These are phyloP conservation scores for Oryza australiensis DNA, from an alignment of 176 grass and related monocot species.

Conservation along the genomic window DNA sequence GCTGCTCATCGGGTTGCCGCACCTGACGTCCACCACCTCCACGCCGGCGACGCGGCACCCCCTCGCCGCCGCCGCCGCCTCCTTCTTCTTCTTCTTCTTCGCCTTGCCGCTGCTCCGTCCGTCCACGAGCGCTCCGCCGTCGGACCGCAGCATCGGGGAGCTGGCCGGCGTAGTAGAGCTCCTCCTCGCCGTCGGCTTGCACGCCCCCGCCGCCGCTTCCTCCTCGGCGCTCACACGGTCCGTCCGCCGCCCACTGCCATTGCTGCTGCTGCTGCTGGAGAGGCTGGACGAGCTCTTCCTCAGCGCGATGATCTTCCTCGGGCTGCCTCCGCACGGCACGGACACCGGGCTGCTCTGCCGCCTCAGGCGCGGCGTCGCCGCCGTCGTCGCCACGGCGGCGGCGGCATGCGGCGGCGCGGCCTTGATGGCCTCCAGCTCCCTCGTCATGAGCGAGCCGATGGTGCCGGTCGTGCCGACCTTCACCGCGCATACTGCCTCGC, in stretches of 20 bases:
- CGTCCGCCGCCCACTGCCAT: conserved; percentile 27
- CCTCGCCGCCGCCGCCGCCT: not conserved
- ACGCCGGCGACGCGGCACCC: conserved; percentile 17
- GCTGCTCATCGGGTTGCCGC: conserved; percentile 85
- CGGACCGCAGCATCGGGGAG: conserved; percentile 58
- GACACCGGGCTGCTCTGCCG: conserved; percentile 66
- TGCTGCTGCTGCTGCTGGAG: conserved; percentile 14
- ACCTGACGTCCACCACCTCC: conserved; percentile 88
- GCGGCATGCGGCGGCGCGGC: conserved; percentile 35
- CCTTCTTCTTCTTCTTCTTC: conserved; percentile 50
- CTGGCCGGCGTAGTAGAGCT: conserved; percentile 21
- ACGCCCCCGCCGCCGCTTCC: not conserved
- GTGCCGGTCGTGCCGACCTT: conserved; percentile 84
- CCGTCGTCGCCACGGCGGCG: not conserved
- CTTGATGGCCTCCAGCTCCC: conserved; percentile 69
- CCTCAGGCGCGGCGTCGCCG: conserved; percentile 33
- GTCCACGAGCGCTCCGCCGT: conserved; percentile 29
- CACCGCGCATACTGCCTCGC: conserved; percentile 37
- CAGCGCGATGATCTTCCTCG: conserved; percentile 45
- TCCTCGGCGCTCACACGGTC: conserved; percentile 38
- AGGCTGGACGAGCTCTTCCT: conserved; percentile 49
- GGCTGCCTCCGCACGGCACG: conserved; percentile 61
- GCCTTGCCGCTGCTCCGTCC: conserved; percentile 18
- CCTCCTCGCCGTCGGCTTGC: conserved; percentile 48
- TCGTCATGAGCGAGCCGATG: conserved; percentile 79